phyloP scores from a whole-genome alignment of 2,329 filamentous ascomycete genomes.

The Venturia carpophila region DNA sequence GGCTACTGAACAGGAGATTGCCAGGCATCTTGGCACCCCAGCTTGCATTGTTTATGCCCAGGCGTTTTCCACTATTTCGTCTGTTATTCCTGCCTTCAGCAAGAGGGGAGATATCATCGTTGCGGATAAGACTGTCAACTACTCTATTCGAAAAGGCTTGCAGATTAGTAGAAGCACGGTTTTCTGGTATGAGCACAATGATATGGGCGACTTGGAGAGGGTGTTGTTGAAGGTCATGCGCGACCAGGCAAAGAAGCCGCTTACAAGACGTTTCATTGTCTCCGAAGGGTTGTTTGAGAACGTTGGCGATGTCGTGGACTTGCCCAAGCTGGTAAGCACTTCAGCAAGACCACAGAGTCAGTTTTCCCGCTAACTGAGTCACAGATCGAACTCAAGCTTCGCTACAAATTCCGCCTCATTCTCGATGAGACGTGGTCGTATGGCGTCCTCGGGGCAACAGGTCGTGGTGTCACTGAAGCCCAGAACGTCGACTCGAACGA shows the following conservation, averaged over 20 bases:
- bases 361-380: not conserved
- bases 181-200: conserved; percentile 90
- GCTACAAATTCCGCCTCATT: conserved; percentile 96
- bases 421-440: conserved; percentile 98
- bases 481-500: conserved; percentile 91
- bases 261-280: conserved; percentile 90
- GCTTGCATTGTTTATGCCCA: conserved; percentile 94
- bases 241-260: conserved; percentile 78
- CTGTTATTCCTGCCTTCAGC: conserved; percentile 91
- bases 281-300: conserved; percentile 93
- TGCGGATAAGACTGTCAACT: conserved; percentile 88
- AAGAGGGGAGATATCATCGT: conserved; percentile 97
- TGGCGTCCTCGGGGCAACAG: conserved; percentile 83
- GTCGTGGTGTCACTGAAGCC: conserved; percentile 86
- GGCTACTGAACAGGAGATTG: conserved; percentile 91
- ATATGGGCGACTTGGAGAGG: conserved; percentile 85
- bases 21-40: conserved; percentile 77
- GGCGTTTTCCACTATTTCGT: conserved; percentile 92
- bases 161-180: conserved; percentile 89
- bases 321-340: conserved; percentile 69
- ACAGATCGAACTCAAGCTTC: conserved; percentile 82
- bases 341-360: conserved; percentile 5
- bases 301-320: conserved; percentile 72
- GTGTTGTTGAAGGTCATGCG: conserved; percentile 78
- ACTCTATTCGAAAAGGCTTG: conserved; percentile 85